Base-by-base conservation (phyloP, 192 early-diverging fungal species). In the Radiomyces spectabilis region DNA sequence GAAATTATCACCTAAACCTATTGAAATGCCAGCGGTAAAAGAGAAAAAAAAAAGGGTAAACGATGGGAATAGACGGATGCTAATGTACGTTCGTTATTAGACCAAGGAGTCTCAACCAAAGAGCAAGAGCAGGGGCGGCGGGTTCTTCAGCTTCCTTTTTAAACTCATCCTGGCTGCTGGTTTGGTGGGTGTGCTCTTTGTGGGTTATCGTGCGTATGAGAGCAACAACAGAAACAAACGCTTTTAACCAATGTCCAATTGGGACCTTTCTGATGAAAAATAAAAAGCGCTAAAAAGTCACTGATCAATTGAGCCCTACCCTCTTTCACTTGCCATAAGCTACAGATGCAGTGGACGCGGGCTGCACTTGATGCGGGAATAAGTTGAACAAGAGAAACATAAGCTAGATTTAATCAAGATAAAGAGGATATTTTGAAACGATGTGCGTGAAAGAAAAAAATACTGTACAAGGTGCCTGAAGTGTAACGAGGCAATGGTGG, bases 181-280 rank as follows among this genome's bases (percentile, higher is more conserved):
- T 22, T 32, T 64, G 22, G 55, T 64, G 25, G 62, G 62, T 46
- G 48, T 37, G 4, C 30, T 64, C 33, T 64, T 64, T 44, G 55
- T 64, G 9, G 62, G 54, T 4, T 64, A 64, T 38, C 47, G 54
- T 12, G 29, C 46, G 54, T 64, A 64, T 26, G 62, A 64, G 24
- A 56, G 57, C 41, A 64, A 21, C 22, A 56, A 43, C 8, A 37
- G 40, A 7, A 64, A 57, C 54, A 64, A 64, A 41, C 53, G 54
- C 10, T 64, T 64, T 38, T 64, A 56, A 41, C 6, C 15, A 13
- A 35, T 8, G 13, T 35, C 5, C 13, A 35, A 35, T 8, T 35
- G 13, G 13, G 13, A 35, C 33, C 13, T 8, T 35, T n/a, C n/a
- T n/a, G n/a, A n/a, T n/a, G n/a, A n/a, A n/a, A n/a, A n/a, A n/a